Evolutionary conservation across 306 rosid genomes (phyloP).

Genomic region (Quercus aquifolioides): DNA sequence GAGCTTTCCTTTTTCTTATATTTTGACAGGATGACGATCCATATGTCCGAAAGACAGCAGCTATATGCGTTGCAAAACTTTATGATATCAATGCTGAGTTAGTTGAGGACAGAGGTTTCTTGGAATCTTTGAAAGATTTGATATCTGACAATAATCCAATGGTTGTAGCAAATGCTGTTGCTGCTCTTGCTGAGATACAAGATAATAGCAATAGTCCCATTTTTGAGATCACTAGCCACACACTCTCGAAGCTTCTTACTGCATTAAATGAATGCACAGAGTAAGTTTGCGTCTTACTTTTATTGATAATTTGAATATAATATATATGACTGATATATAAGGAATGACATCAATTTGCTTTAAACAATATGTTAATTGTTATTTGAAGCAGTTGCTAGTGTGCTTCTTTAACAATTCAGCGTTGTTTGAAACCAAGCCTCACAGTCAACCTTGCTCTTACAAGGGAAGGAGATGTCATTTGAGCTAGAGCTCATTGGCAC

Average conservation of each 20-base stretch:
- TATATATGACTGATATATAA: not conserved
- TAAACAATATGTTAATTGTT: not conserved
- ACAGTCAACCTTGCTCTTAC: too few relatives aligned
- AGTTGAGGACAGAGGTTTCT: conserved; percentile 96
- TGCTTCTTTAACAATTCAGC: not conserved
- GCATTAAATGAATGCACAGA: conserved; percentile 99
- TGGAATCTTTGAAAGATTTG: conserved; percentile 96
- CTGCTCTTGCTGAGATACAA: conserved; percentile 96
- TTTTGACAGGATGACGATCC: conserved; percentile 94
- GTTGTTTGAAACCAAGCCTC: too few relatives aligned
- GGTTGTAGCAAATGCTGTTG: conserved; percentile 99
- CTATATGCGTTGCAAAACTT: conserved; percentile 98
- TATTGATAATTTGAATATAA: conserved; percentile 2
- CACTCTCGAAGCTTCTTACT: conserved; percentile 94
- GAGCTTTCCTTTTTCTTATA: conserved; percentile 4
- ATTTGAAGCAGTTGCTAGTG: not conserved
- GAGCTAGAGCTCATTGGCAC: too few relatives aligned
- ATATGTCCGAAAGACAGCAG: conserved; percentile 98
- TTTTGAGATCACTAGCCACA: conserved; percentile 85
- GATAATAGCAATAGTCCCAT: conserved; percentile 80
- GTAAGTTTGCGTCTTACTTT: conserved; percentile 50
- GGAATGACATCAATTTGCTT: not conserved
- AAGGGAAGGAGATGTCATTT: too few relatives aligned
- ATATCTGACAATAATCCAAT: conserved; percentile 99
- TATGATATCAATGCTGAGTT: conserved; percentile 96